These are phyloP conservation scores for Coemansia sp. DNA, from an alignment of 192 early-diverging fungal genomes.

Conservation along the genomic window DNA sequence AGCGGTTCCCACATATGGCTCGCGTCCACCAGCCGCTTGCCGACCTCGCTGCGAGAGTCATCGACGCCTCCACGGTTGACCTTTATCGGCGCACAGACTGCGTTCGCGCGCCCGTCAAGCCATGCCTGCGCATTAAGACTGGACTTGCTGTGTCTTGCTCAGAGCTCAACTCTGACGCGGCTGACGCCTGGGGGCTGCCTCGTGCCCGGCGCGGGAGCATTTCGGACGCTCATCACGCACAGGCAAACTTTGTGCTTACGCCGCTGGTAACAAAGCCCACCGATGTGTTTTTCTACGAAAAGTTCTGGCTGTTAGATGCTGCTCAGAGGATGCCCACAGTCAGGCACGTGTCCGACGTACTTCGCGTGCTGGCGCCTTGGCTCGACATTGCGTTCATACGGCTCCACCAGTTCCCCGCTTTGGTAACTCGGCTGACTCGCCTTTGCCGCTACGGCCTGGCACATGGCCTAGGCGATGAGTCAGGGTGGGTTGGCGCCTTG, in stretches of 20 bases:
- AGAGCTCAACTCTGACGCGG: background rate
- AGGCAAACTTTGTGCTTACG: conserved; percentile 22
- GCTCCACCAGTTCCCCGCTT: conserved; percentile 22
- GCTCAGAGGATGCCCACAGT: conserved; percentile 18
- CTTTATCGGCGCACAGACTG: conserved; percentile 39
- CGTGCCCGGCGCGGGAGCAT: background rate
- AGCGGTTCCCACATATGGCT: conserved; percentile 35
- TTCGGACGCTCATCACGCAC: background rate
- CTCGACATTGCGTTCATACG: conserved; percentile 41
- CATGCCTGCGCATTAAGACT: conserved; percentile 6
- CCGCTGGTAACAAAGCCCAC: conserved; percentile 24
- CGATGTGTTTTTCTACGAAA: conserved; percentile 53
- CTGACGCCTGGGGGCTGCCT: conserved; percentile 2
- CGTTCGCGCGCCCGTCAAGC: conserved; percentile 27
- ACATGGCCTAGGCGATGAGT: conserved; percentile 1
- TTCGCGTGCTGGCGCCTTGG: conserved; percentile 48
- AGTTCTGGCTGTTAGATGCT: conserved; percentile 46
- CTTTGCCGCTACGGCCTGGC: conserved; percentile 41
- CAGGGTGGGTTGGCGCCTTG: conserved; percentile 34
- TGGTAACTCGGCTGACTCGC: conserved; percentile 41
- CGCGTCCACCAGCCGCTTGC: conserved; percentile 36
- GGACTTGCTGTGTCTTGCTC: background rate
- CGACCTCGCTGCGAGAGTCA: conserved; percentile 33
- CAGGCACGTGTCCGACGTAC: conserved; percentile 15
- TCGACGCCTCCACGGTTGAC: conserved; percentile 23